These are phyloP conservation scores for Brassica hybrid DNA, from an alignment of 441 rosid genomes.

Conservation along the genomic window DNA sequence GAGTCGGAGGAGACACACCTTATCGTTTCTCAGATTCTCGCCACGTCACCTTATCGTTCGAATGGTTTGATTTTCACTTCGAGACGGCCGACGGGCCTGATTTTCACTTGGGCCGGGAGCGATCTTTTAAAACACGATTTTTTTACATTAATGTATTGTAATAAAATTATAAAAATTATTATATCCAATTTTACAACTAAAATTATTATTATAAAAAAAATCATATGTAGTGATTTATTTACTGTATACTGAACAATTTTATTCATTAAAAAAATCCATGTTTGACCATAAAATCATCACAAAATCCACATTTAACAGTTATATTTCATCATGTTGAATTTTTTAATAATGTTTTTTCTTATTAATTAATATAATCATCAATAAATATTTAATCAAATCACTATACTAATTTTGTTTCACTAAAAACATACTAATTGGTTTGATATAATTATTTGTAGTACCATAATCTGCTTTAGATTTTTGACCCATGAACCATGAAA, in stretches of 20 bases:
- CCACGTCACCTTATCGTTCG: constrained; percentile 43
- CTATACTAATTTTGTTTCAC: neutral
- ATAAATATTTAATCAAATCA: neutral
- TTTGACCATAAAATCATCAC: too few relatives aligned
- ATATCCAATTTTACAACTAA: too few relatives aligned
- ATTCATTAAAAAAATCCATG: too few relatives aligned
- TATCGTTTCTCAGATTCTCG: constrained; percentile 19
- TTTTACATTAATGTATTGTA: neutral
- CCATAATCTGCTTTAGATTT: too few relatives aligned
- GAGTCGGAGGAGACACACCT: constrained; percentile 30
- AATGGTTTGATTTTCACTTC: neutral
- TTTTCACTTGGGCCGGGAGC: constrained; percentile 1
- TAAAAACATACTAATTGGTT: neutral
- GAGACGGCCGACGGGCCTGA: neutral
- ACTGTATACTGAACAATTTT: too few relatives aligned
- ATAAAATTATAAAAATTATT: too few relatives aligned
- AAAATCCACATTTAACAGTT: neutral
- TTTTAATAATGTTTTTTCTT: neutral
- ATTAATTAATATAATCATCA: neutral
- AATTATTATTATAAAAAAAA: too few relatives aligned
- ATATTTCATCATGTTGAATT: neutral
- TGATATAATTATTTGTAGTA: neutral
- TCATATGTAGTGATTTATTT: too few relatives aligned
- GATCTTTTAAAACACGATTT: neutral
- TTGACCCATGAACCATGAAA: too few relatives aligned